phyloP scores from a whole-genome alignment of 345 rosid genomes.

The Gossypium australe region DNA sequence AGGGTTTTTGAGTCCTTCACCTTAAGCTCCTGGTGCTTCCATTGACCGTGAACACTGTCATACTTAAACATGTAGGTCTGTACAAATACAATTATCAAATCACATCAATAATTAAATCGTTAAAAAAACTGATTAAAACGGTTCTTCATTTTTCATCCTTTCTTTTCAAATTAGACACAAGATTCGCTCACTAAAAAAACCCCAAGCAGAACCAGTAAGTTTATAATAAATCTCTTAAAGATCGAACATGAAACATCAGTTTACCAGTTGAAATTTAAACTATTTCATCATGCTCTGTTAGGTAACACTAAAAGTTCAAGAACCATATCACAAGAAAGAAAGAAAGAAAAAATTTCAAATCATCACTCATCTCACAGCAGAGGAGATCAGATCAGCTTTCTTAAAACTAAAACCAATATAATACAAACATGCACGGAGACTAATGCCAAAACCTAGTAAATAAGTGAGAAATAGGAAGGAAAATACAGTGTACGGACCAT shows the following conservation, averaged over 20 bases:
- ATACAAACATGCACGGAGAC: background rate
- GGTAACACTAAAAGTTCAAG: no score
- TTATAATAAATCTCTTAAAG: background rate
- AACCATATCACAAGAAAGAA: no score
- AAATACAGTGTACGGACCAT: background rate
- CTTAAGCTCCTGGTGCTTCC: constrained; percentile 4
- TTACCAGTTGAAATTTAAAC: no score
- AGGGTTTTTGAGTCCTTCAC: constrained; percentile 1
- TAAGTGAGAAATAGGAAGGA: background rate
- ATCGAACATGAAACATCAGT: background rate
- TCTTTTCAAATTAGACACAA: background rate
- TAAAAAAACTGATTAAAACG: background rate
- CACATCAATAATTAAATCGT: background rate
- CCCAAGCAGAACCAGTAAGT: background rate
- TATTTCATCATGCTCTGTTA: no score
- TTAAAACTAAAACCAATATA: background rate
- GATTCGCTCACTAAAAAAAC: background rate
- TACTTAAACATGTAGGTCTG: constrained; percentile 3
- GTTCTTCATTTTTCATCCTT: background rate
- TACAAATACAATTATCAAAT: background rate
- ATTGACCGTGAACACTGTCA: background rate
- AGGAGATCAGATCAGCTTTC: background rate
- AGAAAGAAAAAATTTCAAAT: no score
- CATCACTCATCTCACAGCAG: no score
- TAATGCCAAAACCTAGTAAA: no score